Evolutionary conservation across 2,329 filamentous ascomycete genomes (phyloP).

Genomic region (Ophiosphaerella narmari): DNA sequence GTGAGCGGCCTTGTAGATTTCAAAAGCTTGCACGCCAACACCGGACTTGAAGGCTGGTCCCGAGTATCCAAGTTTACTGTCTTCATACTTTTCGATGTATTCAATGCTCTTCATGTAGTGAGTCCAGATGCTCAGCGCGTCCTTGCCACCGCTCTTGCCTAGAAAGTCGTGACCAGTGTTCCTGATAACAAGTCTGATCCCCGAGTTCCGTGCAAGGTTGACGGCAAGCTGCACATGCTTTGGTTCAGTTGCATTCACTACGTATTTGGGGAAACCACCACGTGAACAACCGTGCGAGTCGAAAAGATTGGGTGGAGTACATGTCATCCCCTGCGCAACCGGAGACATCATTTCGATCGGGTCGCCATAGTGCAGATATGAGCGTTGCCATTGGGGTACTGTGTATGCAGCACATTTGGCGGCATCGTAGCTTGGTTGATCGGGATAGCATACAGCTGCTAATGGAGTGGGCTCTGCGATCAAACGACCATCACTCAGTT

Average conservation of each 20-base stretch:
- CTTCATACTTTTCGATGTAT: conserved; percentile 40
- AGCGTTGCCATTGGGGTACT: conserved; percentile 34
- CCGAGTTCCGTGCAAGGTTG: conserved; percentile 42
- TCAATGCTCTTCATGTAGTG: conserved; percentile 43
- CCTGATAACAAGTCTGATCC: conserved; percentile 39
- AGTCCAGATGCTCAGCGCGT: conserved; percentile 44
- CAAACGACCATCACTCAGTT: conserved; percentile 32
- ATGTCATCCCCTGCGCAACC: conserved; percentile 45
- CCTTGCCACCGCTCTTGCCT: conserved; percentile 41
- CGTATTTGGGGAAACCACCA: conserved; percentile 43
- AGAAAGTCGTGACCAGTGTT: conserved; percentile 46
- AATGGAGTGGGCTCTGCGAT: conserved; percentile 33
- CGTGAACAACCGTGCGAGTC: conserved; percentile 42
- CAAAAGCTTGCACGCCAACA: conserved; percentile 58
- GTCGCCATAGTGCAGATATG: conserved; percentile 40
- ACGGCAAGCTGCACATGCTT: conserved; percentile 44
- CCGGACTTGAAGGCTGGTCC: conserved; percentile 61
- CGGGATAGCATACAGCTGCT: conserved; percentile 41
- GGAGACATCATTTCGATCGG: conserved; percentile 46
- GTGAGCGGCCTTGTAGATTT: conserved; percentile 58
- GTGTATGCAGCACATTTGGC: conserved; percentile 37
- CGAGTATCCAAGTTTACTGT: conserved; percentile 40
- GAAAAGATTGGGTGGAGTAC: conserved; percentile 40
- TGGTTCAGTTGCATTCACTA: conserved; percentile 43
- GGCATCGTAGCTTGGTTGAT: conserved; percentile 31